phyloP scores from a whole-genome alignment of 2,329 filamentous ascomycete genomes.

The Cytospora chrysosperma region DNA sequence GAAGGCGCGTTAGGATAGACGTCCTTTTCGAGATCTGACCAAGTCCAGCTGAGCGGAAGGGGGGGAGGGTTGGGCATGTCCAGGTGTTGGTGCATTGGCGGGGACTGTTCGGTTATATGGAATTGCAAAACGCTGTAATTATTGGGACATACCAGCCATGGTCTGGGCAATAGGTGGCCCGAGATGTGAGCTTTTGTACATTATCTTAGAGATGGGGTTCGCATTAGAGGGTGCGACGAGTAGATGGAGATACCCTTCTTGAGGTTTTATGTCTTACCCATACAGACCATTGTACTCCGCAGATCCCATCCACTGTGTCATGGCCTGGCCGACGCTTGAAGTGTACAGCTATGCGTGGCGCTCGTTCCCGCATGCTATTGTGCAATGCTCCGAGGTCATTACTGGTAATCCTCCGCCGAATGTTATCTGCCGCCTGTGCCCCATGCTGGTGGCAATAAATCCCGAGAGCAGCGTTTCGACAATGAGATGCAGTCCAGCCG shows the following conservation, averaged over 20 bases:
- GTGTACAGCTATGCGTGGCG: not conserved
- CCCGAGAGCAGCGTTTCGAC: not conserved
- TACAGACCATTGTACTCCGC: not conserved
- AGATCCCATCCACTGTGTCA: not conserved
- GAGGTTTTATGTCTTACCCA: not conserved
- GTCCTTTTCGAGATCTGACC: not conserved
- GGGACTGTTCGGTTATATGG: not conserved
- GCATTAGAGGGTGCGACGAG: constrained; percentile 7
- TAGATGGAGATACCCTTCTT: constrained; percentile 13
- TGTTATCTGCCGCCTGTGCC: not conserved
- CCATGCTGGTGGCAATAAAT: not conserved
- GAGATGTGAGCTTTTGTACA: constrained; percentile 9
- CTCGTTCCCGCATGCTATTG: not conserved
- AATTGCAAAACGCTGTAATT: not conserved
- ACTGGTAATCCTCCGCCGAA: no score
- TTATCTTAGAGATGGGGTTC: constrained; percentile 8
- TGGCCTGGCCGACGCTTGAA: not conserved
- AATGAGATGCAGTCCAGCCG: not conserved
- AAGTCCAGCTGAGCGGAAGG: not conserved
- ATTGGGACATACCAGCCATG: not conserved
- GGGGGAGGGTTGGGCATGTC: not conserved
- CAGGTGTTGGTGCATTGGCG: not conserved
- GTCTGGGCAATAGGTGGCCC: not conserved
- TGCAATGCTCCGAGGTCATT: no score
- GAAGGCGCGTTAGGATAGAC: constrained; percentile 20